These are phyloP conservation scores for Mangifera indica DNA, from an alignment of 345 rosid genomes.

Conservation along the genomic window DNA sequence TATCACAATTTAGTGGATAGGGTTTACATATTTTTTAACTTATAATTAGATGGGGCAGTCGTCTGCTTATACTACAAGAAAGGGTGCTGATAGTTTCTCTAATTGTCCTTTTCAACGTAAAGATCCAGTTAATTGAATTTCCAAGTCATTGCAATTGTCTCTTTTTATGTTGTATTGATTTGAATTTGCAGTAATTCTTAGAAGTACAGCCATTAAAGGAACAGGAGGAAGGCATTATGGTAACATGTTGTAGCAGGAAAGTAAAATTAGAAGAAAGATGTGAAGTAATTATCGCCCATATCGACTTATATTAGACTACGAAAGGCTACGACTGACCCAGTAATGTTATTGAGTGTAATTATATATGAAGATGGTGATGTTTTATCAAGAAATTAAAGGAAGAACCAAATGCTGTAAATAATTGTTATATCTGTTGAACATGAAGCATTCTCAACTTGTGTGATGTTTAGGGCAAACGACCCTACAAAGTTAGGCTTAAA, in stretches of 20 bases:
- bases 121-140: neutral
- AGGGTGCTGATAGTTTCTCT: constrained; percentile 11
- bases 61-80: constrained; percentile 36
- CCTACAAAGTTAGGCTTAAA: constrained; percentile 14
- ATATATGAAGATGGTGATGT: neutral
- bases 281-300: too few species aligned
- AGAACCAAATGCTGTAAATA: neutral
- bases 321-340: neutral
- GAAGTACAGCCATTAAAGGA: too few species aligned
- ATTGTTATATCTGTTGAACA: neutral
- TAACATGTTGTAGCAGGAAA: too few species aligned
- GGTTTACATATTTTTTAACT: neutral
- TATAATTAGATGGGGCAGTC: constrained; percentile 21
- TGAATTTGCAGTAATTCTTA: too few species aligned
- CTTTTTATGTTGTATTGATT: too few species aligned
- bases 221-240: too few species aligned
- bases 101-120: neutral
- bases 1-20: constrained; percentile 11
- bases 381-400: neutral
- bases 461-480: constrained; percentile 1
- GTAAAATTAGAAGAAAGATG: too few species aligned
- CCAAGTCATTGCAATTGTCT: neutral
- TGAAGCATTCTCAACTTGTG: neutral
- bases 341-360: neutral
- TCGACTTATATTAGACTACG: neutral